Base-by-base conservation (phyloP, 2,329 filamentous ascomycete species). In the Fusarium subtropicale region DNA sequence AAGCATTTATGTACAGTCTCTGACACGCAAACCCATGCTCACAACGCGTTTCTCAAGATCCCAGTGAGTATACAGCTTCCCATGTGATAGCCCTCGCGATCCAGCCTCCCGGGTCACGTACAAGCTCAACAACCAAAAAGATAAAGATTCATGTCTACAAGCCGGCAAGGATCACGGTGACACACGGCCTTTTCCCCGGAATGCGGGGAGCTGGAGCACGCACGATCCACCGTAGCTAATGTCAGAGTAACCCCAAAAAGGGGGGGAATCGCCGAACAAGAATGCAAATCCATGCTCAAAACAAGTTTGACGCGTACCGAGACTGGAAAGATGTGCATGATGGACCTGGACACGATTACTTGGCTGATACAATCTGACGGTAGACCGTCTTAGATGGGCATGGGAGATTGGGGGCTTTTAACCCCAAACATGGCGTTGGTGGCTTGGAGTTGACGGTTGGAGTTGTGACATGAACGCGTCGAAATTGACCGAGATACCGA, bases 401-500 rank as follows among this genome's bases (percentile, higher is more conserved):
- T 13, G 12, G 22, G 22, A 57, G 41, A 42, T 65, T 65, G 62
- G 62, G 62, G 62, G 18, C 22, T 45, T 6, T 30, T 30, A 54
- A 66, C 62, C 62, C 60, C 60, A 65, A 65, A 56, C 39, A 44
- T 59, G 46, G 15, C 39, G 28, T 24, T 28, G 16, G 30, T 46
- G 44, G 26, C 28, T 46, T 46, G 44, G 42, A 28, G n/a, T 34
- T 50, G 5, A 33, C 9, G 18, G 41, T 64, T 64, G 60, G 50
- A 58, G 48, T 30, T 46, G 34, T 28, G 34, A 41, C 10, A 22
- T 26, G 4, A 45, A 39, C 52, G 61, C 52, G 15, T 31, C 22
- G 3, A 64, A 22, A 16, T 64, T 15, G 38, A 34, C 61, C 61
- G 61, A 64, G 9, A 58, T 36, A 44, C 61, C 61, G 61, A 64